These are phyloP conservation scores for Nicotiana otophora DNA, from an alignment of 257 asterid genomes.

Conservation along the genomic window DNA sequence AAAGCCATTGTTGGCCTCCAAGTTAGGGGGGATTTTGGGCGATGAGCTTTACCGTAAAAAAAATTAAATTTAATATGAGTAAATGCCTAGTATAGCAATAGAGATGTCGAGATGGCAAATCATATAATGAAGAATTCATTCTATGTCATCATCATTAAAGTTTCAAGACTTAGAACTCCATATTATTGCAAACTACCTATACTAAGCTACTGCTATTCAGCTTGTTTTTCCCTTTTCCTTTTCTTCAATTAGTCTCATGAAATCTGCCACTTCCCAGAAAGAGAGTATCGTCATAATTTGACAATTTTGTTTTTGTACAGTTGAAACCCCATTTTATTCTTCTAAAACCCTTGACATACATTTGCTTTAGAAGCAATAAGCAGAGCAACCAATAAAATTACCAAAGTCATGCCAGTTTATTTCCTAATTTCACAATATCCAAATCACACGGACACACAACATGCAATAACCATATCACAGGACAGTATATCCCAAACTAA, in stretches of 20 bases:
- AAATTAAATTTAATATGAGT: background rate
- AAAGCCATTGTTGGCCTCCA: background rate
- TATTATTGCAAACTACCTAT: background rate
- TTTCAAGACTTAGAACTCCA: background rate
- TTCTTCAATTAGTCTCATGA: background rate
- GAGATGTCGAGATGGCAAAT: background rate
- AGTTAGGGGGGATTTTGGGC: background rate
- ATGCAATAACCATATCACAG: background rate
- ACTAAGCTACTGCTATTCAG: background rate
- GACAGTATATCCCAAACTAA: background rate
- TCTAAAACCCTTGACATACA: background rate
- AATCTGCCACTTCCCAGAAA: background rate
- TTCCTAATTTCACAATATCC: background rate
- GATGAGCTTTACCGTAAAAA: background rate
- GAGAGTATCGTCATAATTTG: background rate
- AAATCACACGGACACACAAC: background rate
- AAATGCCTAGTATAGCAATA: background rate
- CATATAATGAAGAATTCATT: background rate
- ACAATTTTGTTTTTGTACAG: background rate
- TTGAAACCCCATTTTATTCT: background rate
- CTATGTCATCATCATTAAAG: background rate
- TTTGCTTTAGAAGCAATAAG: background rate
- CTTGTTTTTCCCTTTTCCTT: background rate
- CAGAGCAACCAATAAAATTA: background rate
- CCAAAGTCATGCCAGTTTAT: background rate